Base-by-base conservation (phyloP, 306 rosid species). In the Gleditsia sinensis region DNA sequence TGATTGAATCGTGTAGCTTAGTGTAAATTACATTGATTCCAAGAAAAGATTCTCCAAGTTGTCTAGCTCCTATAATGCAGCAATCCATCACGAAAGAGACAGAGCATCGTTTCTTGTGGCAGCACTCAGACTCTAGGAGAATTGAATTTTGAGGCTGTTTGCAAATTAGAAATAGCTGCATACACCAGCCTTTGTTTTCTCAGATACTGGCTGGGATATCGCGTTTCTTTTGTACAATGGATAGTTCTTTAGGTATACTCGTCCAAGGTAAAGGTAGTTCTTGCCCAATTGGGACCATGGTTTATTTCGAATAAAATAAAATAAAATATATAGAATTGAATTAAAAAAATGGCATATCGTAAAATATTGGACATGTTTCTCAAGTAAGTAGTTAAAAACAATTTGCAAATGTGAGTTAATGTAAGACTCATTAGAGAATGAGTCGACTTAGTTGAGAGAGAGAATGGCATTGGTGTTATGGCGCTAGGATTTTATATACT, bases 1-100 rank as follows among this genome's bases (percentile, higher is more conserved):
- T 19, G 67, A 64, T 53, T 63, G 48, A 75, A 54, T 17, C 23
- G 32, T 7, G 39, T 19, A 61, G 74, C 59, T 37, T 51, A 30
- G 25, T 55, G 42, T 27, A 30, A 69, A 34, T 67, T 28, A 46
- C 20, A 51, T 46, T 17, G 3, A 67, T 46, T 19, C 10, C 27
- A 11, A 28, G 43, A 20, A 28, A 67, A n/a, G n/a, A 45, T 65
- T 16, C 71, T 25, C 49, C 20, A 16, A 14, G 30, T 65, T 17
- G 14, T 42, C n/a, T 11, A 43, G 71, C 24, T 43, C 55, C 17
- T 21, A 42, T 1, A 33, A 16, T 65, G 71, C 51, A 43, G 24
- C 2, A 13, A 36, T 42, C 39, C 39, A 65, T 37, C 55, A 14
- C 11, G 5, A 45, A 16, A 28, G 63, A 20, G 21, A 28, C 12